A percentile compares a stretch with the other conserved stretches of the same genome.
Evolutionary conservation across 768 basidiomycete species (phyloP).

Genomic region (Gloeopeniophorella convolvens): DNA sequence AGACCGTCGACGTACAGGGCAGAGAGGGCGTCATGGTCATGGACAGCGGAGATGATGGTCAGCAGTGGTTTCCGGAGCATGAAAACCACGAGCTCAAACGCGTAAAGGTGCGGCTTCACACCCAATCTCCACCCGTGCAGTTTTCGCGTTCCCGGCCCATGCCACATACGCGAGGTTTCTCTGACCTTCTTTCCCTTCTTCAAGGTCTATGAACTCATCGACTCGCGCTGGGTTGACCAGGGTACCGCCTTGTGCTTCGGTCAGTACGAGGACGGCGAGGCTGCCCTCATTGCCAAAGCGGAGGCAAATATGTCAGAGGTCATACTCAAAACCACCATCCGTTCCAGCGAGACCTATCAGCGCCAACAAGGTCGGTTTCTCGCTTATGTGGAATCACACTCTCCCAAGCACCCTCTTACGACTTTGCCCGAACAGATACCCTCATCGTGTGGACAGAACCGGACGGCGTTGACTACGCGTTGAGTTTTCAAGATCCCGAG

Average conservation of each 20-base stretch:
- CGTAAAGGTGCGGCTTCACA: constrained; percentile 58
- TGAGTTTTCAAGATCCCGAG: constrained; percentile 94
- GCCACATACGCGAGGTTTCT: constrained; percentile 21
- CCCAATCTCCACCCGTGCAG: constrained; percentile 20
- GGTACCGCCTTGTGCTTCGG: constrained; percentile 97
- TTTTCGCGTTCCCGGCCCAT: constrained; percentile 17
- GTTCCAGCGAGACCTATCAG: constrained; percentile 79
- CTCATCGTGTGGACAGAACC: constrained; percentile 99
- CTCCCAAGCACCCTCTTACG: neutral
- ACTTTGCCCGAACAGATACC: constrained; percentile 55
- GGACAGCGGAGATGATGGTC: constrained; percentile 45
- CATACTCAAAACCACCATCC: constrained; percentile 75
- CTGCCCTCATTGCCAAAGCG: constrained; percentile 75
- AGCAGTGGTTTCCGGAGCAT: constrained; percentile 54
- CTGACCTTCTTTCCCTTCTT: constrained; percentile 9
- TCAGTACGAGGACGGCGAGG: constrained; percentile 75
- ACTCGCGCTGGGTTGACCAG: constrained; percentile 88
- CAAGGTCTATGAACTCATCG: constrained; percentile 93
- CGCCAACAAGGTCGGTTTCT: constrained; percentile 67
- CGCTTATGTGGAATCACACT: constrained; percentile 4
- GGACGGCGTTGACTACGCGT: constrained; percentile 87
- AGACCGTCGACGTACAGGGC: constrained; percentile 39
- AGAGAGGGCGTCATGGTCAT: constrained; percentile 35
- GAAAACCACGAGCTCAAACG: constrained; percentile 72
- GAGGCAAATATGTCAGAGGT: constrained; percentile 66